Conservation (phyloP, 176 grass and related monocot genomes). For the Zizania latifolia region DNA sequence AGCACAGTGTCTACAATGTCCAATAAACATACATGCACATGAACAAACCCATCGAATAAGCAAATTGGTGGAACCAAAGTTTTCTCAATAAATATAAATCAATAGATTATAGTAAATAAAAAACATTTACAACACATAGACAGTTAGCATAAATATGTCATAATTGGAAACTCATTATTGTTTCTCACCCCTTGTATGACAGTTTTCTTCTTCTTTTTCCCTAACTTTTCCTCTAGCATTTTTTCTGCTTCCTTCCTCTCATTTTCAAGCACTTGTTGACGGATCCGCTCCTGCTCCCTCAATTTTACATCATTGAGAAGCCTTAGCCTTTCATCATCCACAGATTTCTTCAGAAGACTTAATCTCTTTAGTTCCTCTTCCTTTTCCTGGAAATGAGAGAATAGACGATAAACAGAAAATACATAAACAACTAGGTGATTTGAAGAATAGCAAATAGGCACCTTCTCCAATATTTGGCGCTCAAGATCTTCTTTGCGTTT, state of each 20-base stretch:
- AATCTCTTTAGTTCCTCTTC: conserved; percentile 73
- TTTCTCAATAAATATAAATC: neutral
- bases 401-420: neutral
- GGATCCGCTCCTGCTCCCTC: conserved; percentile 71
- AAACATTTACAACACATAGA: neutral
- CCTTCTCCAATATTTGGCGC: conserved; percentile 92
- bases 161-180: neutral
- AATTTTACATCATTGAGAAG: conserved; percentile 55
- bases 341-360: conserved; percentile 49
- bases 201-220: conserved; percentile 49
- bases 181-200: conserved; percentile 70
- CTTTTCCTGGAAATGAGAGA: conserved; percentile 55
- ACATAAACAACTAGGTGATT: neutral
- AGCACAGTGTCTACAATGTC: no score
- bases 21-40: neutral
- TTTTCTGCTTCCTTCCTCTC: conserved; percentile 56
- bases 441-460: conserved; percentile 19
- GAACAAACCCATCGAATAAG: neutral
- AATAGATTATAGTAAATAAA: neutral
- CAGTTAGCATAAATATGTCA: neutral
- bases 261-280: conserved; percentile 54
- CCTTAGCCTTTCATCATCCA: conserved; percentile 58
- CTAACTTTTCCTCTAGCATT: conserved; percentile 41
- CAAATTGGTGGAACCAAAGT: neutral
- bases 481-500: conserved; percentile 97